Conservation (phyloP, 306 rosid genomes). For the Geum urbanum region DNA sequence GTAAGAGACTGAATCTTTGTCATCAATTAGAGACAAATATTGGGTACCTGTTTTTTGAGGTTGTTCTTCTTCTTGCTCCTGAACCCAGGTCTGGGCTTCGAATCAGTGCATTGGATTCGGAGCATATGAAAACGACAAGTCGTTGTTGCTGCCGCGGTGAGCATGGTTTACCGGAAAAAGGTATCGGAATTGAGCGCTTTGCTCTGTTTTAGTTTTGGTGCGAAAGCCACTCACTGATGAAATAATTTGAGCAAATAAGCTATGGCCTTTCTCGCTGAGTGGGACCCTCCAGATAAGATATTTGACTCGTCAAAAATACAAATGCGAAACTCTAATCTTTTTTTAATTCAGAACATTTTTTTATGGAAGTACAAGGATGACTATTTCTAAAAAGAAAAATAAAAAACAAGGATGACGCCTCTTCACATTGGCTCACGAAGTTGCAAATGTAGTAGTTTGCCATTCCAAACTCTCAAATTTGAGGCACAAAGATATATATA, state of each 20-base stretch:
- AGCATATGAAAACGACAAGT: constrained; percentile 29
- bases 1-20: not conserved
- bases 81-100: constrained; percentile 49
- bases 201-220: not conserved
- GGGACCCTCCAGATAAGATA: constrained; percentile 8
- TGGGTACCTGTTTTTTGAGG: constrained; percentile 17
- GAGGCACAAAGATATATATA: too few species aligned
- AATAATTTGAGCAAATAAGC: not conserved
- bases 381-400: too few species aligned
- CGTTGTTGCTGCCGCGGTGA: constrained; percentile 14
- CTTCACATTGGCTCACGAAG: too few species aligned
- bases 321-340: too few species aligned
- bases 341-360: too few species aligned
- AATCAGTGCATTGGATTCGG: constrained; percentile 47
- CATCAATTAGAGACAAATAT: not conserved
- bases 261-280: not conserved
- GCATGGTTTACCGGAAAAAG: constrained; percentile 5
- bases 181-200: not conserved
- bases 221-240: too few species aligned
- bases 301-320: not conserved
- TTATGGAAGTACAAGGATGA: too few species aligned
- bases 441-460: too few species aligned
- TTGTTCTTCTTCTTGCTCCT: constrained; percentile 10
- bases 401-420: too few species aligned
- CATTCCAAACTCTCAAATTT: too few species aligned